Evolutionary conservation across 2,329 filamentous ascomycete species (phyloP), one percentile per base, ranked within the genome.

Genomic region (Didymella exigua): DNA sequence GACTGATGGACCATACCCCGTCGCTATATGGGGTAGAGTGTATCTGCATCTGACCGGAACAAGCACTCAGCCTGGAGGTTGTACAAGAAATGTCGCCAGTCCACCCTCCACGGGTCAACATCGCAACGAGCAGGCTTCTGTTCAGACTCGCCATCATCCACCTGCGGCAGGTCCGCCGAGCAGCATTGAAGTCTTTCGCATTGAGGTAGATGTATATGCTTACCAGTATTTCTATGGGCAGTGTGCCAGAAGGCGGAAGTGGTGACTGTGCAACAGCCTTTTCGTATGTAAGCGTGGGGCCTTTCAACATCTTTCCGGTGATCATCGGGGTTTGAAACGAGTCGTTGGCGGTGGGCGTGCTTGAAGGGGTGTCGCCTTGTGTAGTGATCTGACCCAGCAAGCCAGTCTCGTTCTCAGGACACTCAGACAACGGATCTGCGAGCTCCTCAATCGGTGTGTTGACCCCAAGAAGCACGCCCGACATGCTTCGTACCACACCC

Each of bases 121-220:
- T 86, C 2, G 63, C 64, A 23, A 74, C 70, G 10, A 88, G 73
- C 2, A 89, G 61, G 2, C 63, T 71, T 36, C 72, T 70, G 44
- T 86, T 75, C n/a, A 88, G 68, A 44, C 84, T 83, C 19, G 79
- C 80, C 31, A 79, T 70, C 75, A 87, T 84, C 86, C 84, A 89
- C 30, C 73, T 71, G 40, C 81, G 80, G 64, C 85, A 89, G 16
- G 81, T 81, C 58, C 84, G 81, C 16, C 86, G 79, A 14, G 85
- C 84, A 49, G 83, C 78, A 62, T 89, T 82, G 67, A 87, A 89
- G 61, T 82, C 79, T 21, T 72, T 69, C 0, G 81, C 81, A 13
- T 69, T 61, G 4, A 84, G 68, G 19, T 37, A 4, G 13, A 7
- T 26, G 30, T 46, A 50, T 8, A 55, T 46, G 4, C 11, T 8